Percentiles rank a stretch among this genome's conserved stretches.
phyloP scores from a whole-genome alignment of 495 filamentous ascomycete genomes.

The Trypethelium eluteriae region DNA sequence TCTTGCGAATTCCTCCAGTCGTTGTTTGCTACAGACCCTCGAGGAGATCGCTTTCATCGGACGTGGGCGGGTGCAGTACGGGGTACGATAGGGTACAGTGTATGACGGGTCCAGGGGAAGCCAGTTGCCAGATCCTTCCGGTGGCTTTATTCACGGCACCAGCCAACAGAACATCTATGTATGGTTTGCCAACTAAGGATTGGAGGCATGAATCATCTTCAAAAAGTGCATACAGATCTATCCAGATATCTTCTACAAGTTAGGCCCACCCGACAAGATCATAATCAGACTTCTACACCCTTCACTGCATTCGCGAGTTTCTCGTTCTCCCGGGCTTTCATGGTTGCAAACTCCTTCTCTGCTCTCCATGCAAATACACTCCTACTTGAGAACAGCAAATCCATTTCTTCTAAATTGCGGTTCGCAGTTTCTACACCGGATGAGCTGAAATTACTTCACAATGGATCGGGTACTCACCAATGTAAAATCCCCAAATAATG shows the following conservation, averaged over 20 bases:
- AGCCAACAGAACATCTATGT: not conserved
- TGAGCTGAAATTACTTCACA: not conserved
- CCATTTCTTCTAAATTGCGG: constrained; percentile 15
- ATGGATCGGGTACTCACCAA: constrained; percentile 16
- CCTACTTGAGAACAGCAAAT: constrained; percentile 18
- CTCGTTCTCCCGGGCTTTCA: not conserved
- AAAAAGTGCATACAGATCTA: not conserved
- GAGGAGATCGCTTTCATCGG: no score
- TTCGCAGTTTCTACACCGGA: constrained; percentile 3
- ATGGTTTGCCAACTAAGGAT: no score
- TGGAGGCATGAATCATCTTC: not conserved
- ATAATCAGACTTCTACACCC: not conserved
- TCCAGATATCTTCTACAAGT: not conserved
- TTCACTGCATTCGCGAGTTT: not conserved
- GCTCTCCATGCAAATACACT: constrained; percentile 14
- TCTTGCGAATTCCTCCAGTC: no score
- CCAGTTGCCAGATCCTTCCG: no score
- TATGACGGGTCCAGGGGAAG: no score
- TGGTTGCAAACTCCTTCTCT: constrained; percentile 12
- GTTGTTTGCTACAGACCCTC: no score
- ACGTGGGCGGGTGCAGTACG: no score
- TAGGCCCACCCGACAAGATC: not conserved
- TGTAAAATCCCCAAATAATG: constrained; percentile 15
- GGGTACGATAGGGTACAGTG: no score
- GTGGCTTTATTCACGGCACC: not conserved